Conservation (phyloP, 345 rosid genomes). For the Iberis pinnata region DNA sequence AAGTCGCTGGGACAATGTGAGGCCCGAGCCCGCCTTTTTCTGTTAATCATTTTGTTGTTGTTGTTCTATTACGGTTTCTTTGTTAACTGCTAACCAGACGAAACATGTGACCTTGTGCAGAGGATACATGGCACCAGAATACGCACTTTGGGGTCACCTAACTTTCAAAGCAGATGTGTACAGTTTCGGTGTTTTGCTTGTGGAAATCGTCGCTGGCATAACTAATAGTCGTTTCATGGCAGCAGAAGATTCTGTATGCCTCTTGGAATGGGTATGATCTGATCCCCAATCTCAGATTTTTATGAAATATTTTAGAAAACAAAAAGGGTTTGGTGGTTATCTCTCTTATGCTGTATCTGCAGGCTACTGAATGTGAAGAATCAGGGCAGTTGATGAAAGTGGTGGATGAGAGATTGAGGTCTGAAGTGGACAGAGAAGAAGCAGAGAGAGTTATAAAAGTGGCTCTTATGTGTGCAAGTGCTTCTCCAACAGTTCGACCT, state of each 20-base stretch:
- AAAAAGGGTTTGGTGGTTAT: neutral
- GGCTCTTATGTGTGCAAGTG: slow-evolving; percentile 45
- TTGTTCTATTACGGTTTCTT: slow-evolving; percentile 2
- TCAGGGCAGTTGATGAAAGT: slow-evolving; percentile 36
- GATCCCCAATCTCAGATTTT: neutral
- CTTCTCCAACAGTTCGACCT: slow-evolving; percentile 44
- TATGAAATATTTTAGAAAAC: neutral
- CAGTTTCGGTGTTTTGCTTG: slow-evolving; percentile 50
- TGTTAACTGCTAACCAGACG: slow-evolving; percentile 11
- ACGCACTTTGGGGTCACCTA: slow-evolving; percentile 57
- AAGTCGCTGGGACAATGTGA: slow-evolving; percentile 61
- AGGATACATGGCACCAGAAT: slow-evolving; percentile 65
- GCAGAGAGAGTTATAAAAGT: slow-evolving; percentile 39
- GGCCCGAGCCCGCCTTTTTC: neutral
- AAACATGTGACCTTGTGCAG: slow-evolving; percentile 24
- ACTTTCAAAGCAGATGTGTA: slow-evolving; percentile 59
- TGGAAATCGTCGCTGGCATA: slow-evolving; percentile 51
- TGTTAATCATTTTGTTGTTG: neutral
- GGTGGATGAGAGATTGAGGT: slow-evolving; percentile 39
- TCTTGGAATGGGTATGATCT: slow-evolving; percentile 48
- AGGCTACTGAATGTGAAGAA: slow-evolving; percentile 40
- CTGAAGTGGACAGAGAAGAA: slow-evolving; percentile 36
- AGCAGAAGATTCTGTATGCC: slow-evolving; percentile 34
- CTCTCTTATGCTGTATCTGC: slow-evolving; percentile 4
- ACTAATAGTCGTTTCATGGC: slow-evolving; percentile 40